Conservation (phyloP, 108 stramenopile genomes). For the Seminavis robusta region DNA sequence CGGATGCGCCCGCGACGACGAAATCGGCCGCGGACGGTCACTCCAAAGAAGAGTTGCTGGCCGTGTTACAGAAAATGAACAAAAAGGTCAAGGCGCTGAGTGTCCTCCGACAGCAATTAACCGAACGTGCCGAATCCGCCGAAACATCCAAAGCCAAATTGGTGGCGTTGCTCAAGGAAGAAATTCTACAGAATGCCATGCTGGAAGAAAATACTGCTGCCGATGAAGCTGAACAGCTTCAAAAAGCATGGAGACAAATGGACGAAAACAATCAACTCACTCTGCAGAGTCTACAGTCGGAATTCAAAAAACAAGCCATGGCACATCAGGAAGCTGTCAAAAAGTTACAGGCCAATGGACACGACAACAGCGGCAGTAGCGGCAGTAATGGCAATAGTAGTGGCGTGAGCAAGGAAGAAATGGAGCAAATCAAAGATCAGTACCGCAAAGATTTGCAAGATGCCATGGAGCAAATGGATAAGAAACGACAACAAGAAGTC, state of each 20-base stretch:
- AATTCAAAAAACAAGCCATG: slow-evolving; percentile 34
- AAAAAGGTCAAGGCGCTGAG: slow-evolving; percentile 74
- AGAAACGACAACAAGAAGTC: slow-evolving; percentile 31
- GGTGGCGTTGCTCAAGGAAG: slow-evolving; percentile 43
- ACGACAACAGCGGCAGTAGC: slow-evolving; percentile 3
- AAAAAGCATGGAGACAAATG: slow-evolving; percentile 48
- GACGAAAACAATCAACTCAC: slow-evolving; percentile 60
- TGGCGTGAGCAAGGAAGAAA: slow-evolving; percentile 28
- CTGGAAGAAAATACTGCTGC: slow-evolving; percentile 29
- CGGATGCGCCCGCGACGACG: not conserved
- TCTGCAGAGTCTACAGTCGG: slow-evolving; percentile 55
- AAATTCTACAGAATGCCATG: slow-evolving; percentile 49
- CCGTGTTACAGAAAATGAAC: slow-evolving; percentile 80
- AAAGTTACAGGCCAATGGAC: not conserved
- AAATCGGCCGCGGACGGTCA: slow-evolving; percentile 16
- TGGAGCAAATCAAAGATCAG: slow-evolving; percentile 34
- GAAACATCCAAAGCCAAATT: slow-evolving; percentile 55
- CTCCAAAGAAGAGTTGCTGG: slow-evolving; percentile 73
- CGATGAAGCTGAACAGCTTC: slow-evolving; percentile 36
- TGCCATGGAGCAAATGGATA: slow-evolving; percentile 14
- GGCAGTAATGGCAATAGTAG: slow-evolving; percentile 23
- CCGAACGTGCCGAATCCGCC: slow-evolving; percentile 46
- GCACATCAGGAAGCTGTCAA: slow-evolving; percentile 4
- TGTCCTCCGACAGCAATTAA: slow-evolving; percentile 44
- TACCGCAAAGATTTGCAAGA: slow-evolving; percentile 4